phyloP scores from a whole-genome alignment of 2,329 filamentous ascomycete genomes.

The Leptographium flavum region DNA sequence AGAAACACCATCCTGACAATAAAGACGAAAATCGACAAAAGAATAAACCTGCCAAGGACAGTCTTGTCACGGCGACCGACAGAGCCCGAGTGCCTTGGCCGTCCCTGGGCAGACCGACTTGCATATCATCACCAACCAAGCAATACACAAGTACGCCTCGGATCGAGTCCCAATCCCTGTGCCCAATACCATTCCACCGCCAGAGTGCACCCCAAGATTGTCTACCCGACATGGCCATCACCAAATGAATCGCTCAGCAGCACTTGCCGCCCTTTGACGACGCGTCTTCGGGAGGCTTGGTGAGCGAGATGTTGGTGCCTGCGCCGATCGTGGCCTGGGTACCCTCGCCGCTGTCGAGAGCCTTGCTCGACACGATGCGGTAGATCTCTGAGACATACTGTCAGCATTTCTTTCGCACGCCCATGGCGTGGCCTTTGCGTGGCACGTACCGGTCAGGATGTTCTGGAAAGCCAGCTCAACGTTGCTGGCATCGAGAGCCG shows the following conservation, averaged over 20 bases:
- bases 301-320: constrained; percentile 74
- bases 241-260: constrained; percentile 40
- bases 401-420: not conserved
- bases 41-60: constrained; percentile 1
- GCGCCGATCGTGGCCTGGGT: constrained; percentile 66
- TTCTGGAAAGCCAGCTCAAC: constrained; percentile 99
- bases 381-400: constrained; percentile 71
- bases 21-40: not conserved
- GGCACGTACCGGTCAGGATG: constrained; percentile 80
- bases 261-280: constrained; percentile 69
- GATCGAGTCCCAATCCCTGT: constrained; percentile 5
- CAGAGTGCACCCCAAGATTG: not conserved
- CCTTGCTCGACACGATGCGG: constrained; percentile 96
- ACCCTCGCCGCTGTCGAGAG: constrained; percentile 77
- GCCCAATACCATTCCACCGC: constrained; percentile 2
- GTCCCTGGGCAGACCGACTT: not conserved
- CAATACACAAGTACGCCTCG: constrained; percentile 7
- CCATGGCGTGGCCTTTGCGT: not conserved
- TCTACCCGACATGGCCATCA: not conserved
- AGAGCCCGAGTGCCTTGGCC: not conserved
- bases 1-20: constrained; percentile 1
- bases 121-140: constrained; percentile 4
- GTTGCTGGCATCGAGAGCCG: constrained; percentile 95
- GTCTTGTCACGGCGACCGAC: not conserved
- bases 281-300: constrained; percentile 64